Base-by-base conservation (phyloP, 2,329 filamentous ascomycete species). In the Cytospora piceicola region DNA sequence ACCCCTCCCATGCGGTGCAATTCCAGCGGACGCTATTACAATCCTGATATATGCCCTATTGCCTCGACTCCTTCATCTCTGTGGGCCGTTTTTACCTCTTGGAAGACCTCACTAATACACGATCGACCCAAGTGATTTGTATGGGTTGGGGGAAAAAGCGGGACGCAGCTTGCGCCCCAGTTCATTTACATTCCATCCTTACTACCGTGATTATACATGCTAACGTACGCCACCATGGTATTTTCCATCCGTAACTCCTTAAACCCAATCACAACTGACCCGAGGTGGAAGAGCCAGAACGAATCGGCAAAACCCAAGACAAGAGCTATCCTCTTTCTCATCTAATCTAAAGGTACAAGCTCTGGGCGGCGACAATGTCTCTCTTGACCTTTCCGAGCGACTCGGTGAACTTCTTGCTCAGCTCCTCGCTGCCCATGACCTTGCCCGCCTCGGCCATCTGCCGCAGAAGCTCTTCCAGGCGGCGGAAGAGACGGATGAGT, bases 381-480 rank as follows among this genome's bases (percentile, higher is more conserved):
- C 95, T 86, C 77, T 92, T 87, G 63, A 98, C 91, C 85, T 96
- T 95, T 66, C 85, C 83, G 71, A 99, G 81, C 68, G 92, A 90
- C 71, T 88, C 86, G 74, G 97, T 94, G 75, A 99, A 99, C 80
- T 97, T 97, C 75, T 89, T 86, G 74, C 94, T 91, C 64, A 99
- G 82, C 73, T 98, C 95, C 67, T 96, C 93, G 76, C 91, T 97
- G 73, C 95, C 95, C 95, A 99, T 99, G 69, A 97, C 94, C 81
- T 97, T 98, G 70, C 92, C 88, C 29, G 94, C 95, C 79, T 98
- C 92, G 20, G 91, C 94, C 86, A 98, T 96, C 78, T 99, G 95
- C 70, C 95, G 88, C 42, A 99, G 83, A 65, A 97, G 83, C 79
- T 99, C 95, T 78, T 99, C 95, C 36, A 99, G 83, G 24, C 95